Percentiles rank a stretch among this genome's conserved stretches.
phyloP scores from a whole-genome alignment of 2,329 filamentous ascomycete species.

The Aspergillus japonicus region DNA sequence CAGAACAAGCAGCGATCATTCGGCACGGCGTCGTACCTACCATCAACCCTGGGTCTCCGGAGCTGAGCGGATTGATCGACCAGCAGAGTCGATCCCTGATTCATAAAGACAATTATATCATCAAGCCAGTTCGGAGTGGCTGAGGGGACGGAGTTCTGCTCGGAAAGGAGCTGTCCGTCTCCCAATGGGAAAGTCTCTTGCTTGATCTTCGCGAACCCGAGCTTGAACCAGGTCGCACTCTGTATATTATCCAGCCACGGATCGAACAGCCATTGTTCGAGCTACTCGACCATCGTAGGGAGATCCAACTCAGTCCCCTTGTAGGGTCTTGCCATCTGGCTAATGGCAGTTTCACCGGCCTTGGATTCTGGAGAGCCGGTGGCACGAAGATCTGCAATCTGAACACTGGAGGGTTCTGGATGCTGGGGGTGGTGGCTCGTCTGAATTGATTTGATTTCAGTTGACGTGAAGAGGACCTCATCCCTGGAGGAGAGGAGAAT shows the following conservation, averaged over 20 bases:
- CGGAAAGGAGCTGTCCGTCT: neutral
- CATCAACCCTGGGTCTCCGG: conserved; percentile 25
- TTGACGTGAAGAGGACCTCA: neutral
- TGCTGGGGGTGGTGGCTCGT: neutral
- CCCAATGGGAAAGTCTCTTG: conserved; percentile 7
- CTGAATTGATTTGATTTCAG: neutral
- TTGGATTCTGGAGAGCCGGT: neutral
- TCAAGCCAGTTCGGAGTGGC: conserved; percentile 23
- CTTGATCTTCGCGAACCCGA: neutral
- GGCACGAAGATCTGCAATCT: neutral
- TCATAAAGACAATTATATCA: conserved; percentile 24
- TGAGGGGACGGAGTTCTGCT: conserved; percentile 7
- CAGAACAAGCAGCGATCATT: conserved; percentile 19
- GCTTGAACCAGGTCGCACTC: neutral
- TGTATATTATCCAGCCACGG: conserved; percentile 10
- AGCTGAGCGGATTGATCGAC: conserved; percentile 19
- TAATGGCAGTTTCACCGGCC: conserved; percentile 2
- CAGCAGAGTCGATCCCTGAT: neutral
- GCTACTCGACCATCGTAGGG: neutral
- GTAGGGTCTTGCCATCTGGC: neutral
- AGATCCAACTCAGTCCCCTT: neutral
- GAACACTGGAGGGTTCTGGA: neutral
- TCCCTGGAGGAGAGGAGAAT: no score
- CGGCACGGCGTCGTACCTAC: conserved; percentile 23
- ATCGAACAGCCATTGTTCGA: conserved; percentile 1